Conservation (phyloP, 441 rosid species). For the Sinapis alba region DNA sequence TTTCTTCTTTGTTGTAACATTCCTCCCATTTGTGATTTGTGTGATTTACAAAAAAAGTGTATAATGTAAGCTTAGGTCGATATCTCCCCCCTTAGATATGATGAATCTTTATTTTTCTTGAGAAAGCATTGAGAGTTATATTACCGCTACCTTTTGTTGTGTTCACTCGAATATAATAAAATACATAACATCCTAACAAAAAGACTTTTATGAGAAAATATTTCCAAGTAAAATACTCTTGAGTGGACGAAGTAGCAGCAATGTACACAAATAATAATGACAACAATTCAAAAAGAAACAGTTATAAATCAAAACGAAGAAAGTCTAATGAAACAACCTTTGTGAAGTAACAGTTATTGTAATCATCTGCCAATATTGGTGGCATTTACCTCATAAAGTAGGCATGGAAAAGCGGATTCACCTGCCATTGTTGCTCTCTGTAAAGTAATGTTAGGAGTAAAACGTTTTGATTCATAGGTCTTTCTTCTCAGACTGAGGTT, state of each 20-base stretch:
- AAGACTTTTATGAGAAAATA: neutral
- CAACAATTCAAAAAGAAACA: constrained; percentile 14
- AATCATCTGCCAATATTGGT: constrained; percentile 20
- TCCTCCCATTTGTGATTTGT: constrained; percentile 25
- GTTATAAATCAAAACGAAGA: constrained; percentile 12
- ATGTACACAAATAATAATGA: constrained; percentile 33
- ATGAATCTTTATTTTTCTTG: constrained; percentile 10
- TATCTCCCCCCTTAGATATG: constrained; percentile 20
- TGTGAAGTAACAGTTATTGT: constrained; percentile 4
- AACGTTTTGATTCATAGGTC: constrained; percentile 24
- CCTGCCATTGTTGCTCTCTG: constrained; percentile 25
- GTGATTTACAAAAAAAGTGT: constrained; percentile 36
- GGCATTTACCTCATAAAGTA: constrained; percentile 19
- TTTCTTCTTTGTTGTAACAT: constrained; percentile 24
- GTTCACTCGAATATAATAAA: neutral
- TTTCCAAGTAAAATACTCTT: neutral
- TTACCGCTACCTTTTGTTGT: too few species aligned
- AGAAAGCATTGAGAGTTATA: constrained; percentile 1
- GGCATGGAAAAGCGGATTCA: neutral
- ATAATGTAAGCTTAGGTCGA: constrained; percentile 37
- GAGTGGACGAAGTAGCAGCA: constrained; percentile 6
- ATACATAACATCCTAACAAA: neutral
- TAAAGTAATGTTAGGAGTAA: constrained; percentile 19
- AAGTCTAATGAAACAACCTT: constrained; percentile 24
- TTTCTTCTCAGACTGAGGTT: constrained; percentile 33